Conservation (phyloP, 2,329 filamentous ascomycete species). For the Xylariaceae sp. region DNA sequence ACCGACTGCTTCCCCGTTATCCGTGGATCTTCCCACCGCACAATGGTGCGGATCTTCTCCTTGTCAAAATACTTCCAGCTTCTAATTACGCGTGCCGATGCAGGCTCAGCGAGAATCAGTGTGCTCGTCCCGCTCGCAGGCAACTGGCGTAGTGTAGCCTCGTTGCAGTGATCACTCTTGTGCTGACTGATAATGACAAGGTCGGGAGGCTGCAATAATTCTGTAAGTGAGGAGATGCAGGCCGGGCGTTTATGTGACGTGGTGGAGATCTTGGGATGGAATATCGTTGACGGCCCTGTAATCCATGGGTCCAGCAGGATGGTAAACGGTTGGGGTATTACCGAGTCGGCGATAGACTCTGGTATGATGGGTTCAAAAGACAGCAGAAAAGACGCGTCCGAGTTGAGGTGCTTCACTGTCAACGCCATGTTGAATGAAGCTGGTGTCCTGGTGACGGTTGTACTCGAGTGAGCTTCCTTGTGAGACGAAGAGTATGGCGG, state of each 20-base stretch:
- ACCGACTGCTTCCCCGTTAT: constrained; percentile 44
- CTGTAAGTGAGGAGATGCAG: constrained; percentile 59
- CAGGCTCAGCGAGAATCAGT: constrained; percentile 69
- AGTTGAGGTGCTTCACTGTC: constrained; percentile 68
- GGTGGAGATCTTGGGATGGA: constrained; percentile 66
- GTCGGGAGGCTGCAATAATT: constrained; percentile 52
- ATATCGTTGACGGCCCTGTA: constrained; percentile 63
- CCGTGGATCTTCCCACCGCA: constrained; percentile 54
- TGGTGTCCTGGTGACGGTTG: constrained; percentile 9
- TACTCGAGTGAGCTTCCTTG: constrained; percentile 4
- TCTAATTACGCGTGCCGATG: constrained; percentile 68
- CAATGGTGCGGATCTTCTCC: constrained; percentile 52
- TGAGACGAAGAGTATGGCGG: constrained; percentile 9
- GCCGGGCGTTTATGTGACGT: constrained; percentile 61
- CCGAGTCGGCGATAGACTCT: constrained; percentile 42
- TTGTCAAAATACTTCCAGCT: constrained; percentile 73
- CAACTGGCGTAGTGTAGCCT: constrained; percentile 71
- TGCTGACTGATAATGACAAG: constrained; percentile 55
- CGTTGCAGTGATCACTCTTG: constrained; percentile 72
- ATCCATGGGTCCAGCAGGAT: constrained; percentile 78
- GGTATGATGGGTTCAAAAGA: constrained; percentile 64
- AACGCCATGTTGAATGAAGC: constrained; percentile 60
- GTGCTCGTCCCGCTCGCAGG: constrained; percentile 59
- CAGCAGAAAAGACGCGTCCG: constrained; percentile 69
- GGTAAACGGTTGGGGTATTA: constrained; percentile 61